Evolutionary conservation across 257 asterid genomes (phyloP), one percentile per base, ranked within the genome.

Genomic region (Solanum sejunctum): DNA sequence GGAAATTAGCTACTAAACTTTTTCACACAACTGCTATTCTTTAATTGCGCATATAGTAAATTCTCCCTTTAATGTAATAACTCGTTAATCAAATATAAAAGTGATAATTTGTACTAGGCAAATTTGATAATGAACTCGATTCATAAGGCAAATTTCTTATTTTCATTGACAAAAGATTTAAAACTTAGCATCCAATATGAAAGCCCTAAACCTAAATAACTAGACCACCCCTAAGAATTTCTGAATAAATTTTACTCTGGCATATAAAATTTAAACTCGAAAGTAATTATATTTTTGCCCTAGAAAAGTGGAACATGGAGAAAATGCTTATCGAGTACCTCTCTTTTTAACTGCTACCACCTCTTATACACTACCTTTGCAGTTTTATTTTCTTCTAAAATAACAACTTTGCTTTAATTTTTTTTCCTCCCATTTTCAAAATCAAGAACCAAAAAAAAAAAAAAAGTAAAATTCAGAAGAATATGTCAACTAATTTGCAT

Each of bases 31-130:
- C 0, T 28, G 3, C 3, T 28, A 2, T 28, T 3, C 3, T 28
- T 32, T 32, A 32, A 0, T 32, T 32, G 36, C 3, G 36, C 36
- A 3, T 3, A 28, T 32, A 3, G 36, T 32, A 32, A 32, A 32
- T 0, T 0, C 0, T 0, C 3, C 3, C 36, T 32, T 0, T 32
- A 2, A 32, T 32, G 36, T 3, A 32, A 32, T 32, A 32, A 1
- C 36, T 3, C 3, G 36, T 1, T 2, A 32, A 32, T 0, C 36
- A 32, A 3, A 1, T 32, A 32, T 32, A 32, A 32, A 3, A 32
- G 36, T 32, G 3, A 0, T 32, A 32, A 32, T 32, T 0, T 0
- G 36, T 1, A 32, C 0, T 32, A 32, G 36, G 3, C 36, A 32
- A 32, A 3, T 32, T 3, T 1, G 36, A 1, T 32, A 3, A 32